A percentile compares a stretch with the other conserved stretches of the same genome.
These are phyloP conservation scores for Xylaria sp. DNA, from an alignment of 2,329 filamentous ascomycete species.

Conservation along the genomic window DNA sequence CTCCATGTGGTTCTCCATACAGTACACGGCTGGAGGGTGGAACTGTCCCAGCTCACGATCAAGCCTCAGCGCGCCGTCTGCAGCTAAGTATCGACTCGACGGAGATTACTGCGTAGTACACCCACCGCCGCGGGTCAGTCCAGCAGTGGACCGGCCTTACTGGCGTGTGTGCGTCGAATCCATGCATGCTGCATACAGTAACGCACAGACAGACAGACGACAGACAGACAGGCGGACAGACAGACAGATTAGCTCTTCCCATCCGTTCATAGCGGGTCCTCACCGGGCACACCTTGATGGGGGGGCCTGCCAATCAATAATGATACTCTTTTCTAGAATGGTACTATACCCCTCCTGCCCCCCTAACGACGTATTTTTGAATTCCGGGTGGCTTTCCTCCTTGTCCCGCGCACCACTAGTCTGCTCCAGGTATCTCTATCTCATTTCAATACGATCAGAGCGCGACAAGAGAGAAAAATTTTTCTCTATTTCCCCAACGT, in stretches of 20 bases:
- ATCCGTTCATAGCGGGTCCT: slow-evolving; percentile 20
- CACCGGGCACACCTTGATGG: slow-evolving; percentile 26
- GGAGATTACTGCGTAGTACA: slow-evolving; percentile 40
- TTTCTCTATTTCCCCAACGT: slow-evolving; percentile 18
- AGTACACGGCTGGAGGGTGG: slow-evolving; percentile 31
- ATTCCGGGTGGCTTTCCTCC: slow-evolving; percentile 14
- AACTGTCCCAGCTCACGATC: slow-evolving; percentile 26
- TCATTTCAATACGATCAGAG: slow-evolving; percentile 25
- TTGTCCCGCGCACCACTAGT: slow-evolving; percentile 12
- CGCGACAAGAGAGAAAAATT: slow-evolving; percentile 13
- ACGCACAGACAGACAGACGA: slow-evolving; percentile 14
- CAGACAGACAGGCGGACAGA: not conserved
- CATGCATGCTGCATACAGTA: slow-evolving; percentile 23
- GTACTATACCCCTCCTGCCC: too few species aligned
- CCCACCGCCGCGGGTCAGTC: slow-evolving; percentile 41
- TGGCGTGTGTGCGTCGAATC: slow-evolving; percentile 16
- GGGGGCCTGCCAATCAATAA: slow-evolving; percentile 6
- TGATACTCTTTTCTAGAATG: slow-evolving; percentile 20
- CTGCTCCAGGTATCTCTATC: slow-evolving; percentile 16
- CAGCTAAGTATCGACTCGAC: slow-evolving; percentile 26
- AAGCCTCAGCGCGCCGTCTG: slow-evolving; percentile 27
- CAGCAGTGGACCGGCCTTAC: slow-evolving; percentile 27
- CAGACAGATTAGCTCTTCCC: slow-evolving; percentile 18
- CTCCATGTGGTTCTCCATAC: slow-evolving; percentile 27
- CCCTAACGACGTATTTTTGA: too few species aligned